Base-by-base conservation (phyloP, 164 flowering plant species). In the Vitis vinifera region DNA sequence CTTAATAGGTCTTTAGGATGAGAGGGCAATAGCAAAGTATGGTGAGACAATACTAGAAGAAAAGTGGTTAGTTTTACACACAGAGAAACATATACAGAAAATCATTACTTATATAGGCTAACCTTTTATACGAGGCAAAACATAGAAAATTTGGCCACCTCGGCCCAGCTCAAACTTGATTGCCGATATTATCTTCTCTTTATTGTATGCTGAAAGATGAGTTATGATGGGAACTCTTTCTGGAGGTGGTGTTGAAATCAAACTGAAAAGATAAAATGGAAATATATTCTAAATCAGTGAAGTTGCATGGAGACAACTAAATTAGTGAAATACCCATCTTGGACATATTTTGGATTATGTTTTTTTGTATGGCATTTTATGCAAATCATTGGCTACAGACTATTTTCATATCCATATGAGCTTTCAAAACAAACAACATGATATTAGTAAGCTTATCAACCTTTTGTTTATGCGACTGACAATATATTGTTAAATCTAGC, bases 171-270 rank as follows among this genome's bases (percentile, higher is more conserved):
- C 99, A 77, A 79, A 78, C 71, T 86, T 82, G 74, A 93, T 88
- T 50, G 98, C 98, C 67, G 91, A 84, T 73, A 84, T 63, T 27
- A 87, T 85, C 70, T 84, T 90, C 56, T 85, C 89, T 63, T 87
- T 79, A 74, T 85, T 82, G 78, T 72, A 91, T 16, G 93, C 80
- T 59, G 96, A 84, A 71, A 95, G 94, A 81, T 88, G 89, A 68
- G 99, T 93, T 82, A 71, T 89, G 66, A 95, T 93, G 48, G 98
- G 99, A 73, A 95, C 93, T 81, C 99, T 91, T 84, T 95, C 97
- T 27, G 99, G 99, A 67, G 99, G 99, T 44, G 99, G 98, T 61
- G 99, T 95, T 16, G 97, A 73, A 67, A 95, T 93, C 76, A 95
- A 87, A 78, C 99, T 95, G 89, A 68, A 78, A 68, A 57, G 7